These are phyloP conservation scores for Aspergillus brunneoviolaceus DNA, from an alignment of 2,329 filamentous ascomycete species.

Conservation along the genomic window DNA sequence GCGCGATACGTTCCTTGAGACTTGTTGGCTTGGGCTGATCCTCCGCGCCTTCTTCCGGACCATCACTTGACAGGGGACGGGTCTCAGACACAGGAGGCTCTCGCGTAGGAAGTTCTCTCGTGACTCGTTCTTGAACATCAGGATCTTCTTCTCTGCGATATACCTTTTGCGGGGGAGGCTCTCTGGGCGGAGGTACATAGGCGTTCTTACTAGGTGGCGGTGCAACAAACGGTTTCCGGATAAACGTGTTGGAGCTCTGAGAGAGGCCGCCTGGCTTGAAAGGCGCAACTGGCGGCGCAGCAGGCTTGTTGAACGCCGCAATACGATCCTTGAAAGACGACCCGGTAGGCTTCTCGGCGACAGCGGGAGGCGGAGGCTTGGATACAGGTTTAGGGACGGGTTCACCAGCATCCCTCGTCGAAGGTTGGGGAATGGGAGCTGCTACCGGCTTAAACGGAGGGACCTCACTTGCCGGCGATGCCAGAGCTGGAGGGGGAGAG, in stretches of 20 bases:
- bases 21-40: slow-evolving; percentile 89
- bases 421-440: slow-evolving; percentile 32
- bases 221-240: slow-evolving; percentile 96
- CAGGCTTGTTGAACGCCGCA: slow-evolving; percentile 91
- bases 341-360: slow-evolving; percentile 69
- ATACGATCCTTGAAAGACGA: slow-evolving; percentile 93
- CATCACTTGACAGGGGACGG: slow-evolving; percentile 39
- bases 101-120: slow-evolving; percentile 32
- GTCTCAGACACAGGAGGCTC: slow-evolving; percentile 38
- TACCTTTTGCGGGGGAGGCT: slow-evolving; percentile 67
- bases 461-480: slow-evolving; percentile 26
- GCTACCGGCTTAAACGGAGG: slow-evolving; percentile 26
- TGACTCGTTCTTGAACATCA: slow-evolving; percentile 34
- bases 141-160: slow-evolving; percentile 89
- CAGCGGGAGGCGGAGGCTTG: slow-evolving; percentile 63
- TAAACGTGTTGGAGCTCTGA: slow-evolving; percentile 63
- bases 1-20: slow-evolving; percentile 90
- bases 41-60: slow-evolving; percentile 58
- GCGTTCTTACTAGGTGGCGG: slow-evolving; percentile 91
- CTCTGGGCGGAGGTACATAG: slow-evolving; percentile 73
- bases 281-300: slow-evolving; percentile 81
- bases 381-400: slow-evolving; percentile 44
- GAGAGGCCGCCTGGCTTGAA: slow-evolving; percentile 73
- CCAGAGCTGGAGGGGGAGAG: slow-evolving; percentile 24
- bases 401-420: slow-evolving; percentile 33